Conservation (phyloP, 768 basidiomycete species). For the Tubosaeta sp. region DNA sequence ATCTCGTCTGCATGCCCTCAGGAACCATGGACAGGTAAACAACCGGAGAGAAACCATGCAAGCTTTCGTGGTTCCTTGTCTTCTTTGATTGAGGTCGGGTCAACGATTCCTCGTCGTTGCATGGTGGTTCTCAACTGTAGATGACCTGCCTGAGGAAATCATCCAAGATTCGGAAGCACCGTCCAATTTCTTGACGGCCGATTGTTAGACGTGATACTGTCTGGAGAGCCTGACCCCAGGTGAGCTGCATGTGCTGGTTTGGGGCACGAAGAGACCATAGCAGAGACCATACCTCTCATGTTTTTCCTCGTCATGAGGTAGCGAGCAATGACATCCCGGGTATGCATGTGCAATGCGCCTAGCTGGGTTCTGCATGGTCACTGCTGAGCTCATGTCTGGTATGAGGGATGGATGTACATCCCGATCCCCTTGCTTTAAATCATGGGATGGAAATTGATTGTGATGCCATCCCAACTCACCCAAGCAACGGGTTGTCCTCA, state of each 20-base stretch:
- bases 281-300: neutral
- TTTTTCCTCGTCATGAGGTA: neutral
- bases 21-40: neutral
- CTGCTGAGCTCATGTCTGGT: too few relatives aligned
- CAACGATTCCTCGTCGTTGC: neutral
- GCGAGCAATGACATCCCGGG: neutral
- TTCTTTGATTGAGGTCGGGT: conserved; percentile 5
- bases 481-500: too few relatives aligned
- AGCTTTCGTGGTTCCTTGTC: conserved; percentile 4
- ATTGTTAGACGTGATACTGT: neutral
- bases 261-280: neutral
- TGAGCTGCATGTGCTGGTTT: too few relatives aligned
- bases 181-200: neutral
- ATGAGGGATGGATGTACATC: too few relatives aligned
- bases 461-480: too few relatives aligned
- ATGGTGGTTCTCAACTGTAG: conserved; percentile 8
- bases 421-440: too few relatives aligned
- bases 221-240: neutral
- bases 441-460: too few relatives aligned
- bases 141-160: conserved; percentile 4
- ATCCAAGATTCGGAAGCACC: neutral
- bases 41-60: neutral
- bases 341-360: neutral
- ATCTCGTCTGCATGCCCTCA: neutral
- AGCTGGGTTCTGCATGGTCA: neutral